Percentiles rank a stretch among this genome's conserved stretches.
Evolutionary conservation across 1,284 basidiomycete genomes (phyloP).

Genomic region (Phlebopus sp.): DNA sequence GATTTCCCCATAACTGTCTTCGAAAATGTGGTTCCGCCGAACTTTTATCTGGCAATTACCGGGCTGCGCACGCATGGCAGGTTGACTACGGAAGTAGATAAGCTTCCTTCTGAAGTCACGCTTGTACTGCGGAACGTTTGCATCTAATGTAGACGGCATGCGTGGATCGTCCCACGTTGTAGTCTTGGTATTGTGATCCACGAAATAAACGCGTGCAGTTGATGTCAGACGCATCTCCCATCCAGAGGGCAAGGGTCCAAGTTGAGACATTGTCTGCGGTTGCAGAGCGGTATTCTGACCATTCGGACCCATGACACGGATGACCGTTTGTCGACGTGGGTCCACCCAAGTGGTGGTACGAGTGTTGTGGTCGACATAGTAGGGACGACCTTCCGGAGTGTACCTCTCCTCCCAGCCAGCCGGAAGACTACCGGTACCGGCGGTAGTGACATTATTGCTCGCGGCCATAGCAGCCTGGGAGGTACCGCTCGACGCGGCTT

Average conservation of each 20-base stretch:
- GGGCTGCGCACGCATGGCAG: conserved; percentile 82
- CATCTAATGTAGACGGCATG: conserved; percentile 78
- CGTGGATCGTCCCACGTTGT: conserved; percentile 98
- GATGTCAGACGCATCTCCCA: conserved; percentile 98
- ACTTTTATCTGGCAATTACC: conserved; percentile 96
- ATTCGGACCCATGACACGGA: conserved; percentile 86
- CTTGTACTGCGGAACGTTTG: conserved; percentile 96
- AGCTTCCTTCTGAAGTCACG: conserved; percentile 95
- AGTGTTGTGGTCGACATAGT: conserved; percentile 94
- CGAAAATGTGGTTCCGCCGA: conserved; percentile 90
- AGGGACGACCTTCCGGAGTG: conserved; percentile 90
- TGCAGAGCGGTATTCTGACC: conserved; percentile 80
- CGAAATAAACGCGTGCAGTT: conserved; percentile 93
- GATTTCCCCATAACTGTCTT: conserved; percentile 94
- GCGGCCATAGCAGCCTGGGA: conserved; percentile 43
- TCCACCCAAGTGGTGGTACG: conserved; percentile 96
- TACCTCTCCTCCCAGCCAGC: conserved; percentile 96
- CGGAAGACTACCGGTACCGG: conserved; percentile 79
- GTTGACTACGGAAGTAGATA: conserved; percentile 95
- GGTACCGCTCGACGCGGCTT: conserved; percentile 30
- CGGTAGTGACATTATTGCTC: conserved; percentile 64
- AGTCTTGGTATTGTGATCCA: conserved; percentile 95
- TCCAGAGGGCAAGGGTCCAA: conserved; percentile 88
- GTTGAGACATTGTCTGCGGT: conserved; percentile 86
- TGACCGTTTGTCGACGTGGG: conserved; percentile 85